These are phyloP conservation scores for Kandelia obovata DNA, from an alignment of 345 rosid species.

Conservation along the genomic window DNA sequence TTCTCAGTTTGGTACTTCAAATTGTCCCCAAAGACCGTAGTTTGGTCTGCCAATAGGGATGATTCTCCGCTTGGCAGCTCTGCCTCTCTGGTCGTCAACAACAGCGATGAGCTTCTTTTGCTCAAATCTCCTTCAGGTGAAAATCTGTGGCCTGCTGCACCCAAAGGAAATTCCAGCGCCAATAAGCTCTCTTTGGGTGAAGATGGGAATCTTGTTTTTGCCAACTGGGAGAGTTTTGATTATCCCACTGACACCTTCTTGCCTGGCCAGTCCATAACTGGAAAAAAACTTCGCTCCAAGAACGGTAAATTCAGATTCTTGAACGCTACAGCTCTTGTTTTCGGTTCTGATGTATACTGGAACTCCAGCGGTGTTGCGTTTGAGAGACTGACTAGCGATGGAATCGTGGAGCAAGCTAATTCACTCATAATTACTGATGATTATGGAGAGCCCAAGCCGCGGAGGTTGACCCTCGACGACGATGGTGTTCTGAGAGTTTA, in stretches of 20 bases:
- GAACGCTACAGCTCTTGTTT: slow-evolving; percentile 19
- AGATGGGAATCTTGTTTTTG: slow-evolving; percentile 43
- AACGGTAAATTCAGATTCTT: slow-evolving; percentile 42
- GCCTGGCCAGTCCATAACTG: slow-evolving; percentile 37
- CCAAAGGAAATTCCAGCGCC: slow-evolving; percentile 23
- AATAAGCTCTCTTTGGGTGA: slow-evolving; percentile 28
- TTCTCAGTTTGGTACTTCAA: slow-evolving; percentile 55
- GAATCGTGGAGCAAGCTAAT: slow-evolving; percentile 22
- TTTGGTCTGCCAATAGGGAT: slow-evolving; percentile 43
- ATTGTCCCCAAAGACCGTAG: slow-evolving; percentile 15
- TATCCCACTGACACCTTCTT: slow-evolving; percentile 45
- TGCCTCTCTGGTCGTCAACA: slow-evolving; percentile 27
- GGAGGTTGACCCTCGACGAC: slow-evolving; percentile 43
- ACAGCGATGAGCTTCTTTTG: slow-evolving; percentile 32
- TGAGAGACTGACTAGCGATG: slow-evolving; percentile 11
- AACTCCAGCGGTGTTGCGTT: neutral
- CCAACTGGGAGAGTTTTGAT: slow-evolving; percentile 39
- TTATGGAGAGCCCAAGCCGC: slow-evolving; percentile 15
- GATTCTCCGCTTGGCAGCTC: neutral
- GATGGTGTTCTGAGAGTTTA: slow-evolving; percentile 52
- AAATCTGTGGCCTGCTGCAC: slow-evolving; percentile 26
- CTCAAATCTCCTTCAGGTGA: slow-evolving; percentile 17
- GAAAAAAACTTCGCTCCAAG: slow-evolving; percentile 21
- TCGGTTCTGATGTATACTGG: slow-evolving; percentile 38
- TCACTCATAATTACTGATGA: slow-evolving; percentile 32